These are phyloP conservation scores for Leishmania martiniquensis DNA, from an alignment of 208 protist species.

Conservation along the genomic window DNA sequence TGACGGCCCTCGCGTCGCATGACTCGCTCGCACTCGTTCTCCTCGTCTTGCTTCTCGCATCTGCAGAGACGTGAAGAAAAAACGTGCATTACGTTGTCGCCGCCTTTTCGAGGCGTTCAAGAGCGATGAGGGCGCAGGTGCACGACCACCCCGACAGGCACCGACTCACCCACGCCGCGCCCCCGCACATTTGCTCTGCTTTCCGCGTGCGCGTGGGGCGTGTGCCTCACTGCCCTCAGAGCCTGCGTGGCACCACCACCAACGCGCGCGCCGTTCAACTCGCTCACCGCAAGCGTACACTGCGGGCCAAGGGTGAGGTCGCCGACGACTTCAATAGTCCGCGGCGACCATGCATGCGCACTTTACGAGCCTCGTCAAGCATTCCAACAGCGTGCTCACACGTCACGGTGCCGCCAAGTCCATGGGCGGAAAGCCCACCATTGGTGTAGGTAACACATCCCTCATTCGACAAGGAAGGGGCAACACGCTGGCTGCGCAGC, in stretches of 20 bases:
- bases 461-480: constrained; percentile 21
- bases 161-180: background rate
- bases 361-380: constrained; percentile 12
- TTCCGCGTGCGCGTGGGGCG: background rate
- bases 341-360: constrained; percentile 4
- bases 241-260: background rate
- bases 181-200: background rate
- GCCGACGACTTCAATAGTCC: background rate
- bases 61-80: background rate
- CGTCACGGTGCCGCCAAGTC: constrained; percentile 6
- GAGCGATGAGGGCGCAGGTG: background rate
- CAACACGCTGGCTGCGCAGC: constrained; percentile 1
- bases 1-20: background rate
- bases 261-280: background rate
- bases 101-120: background rate
- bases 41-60: background rate
- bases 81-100: background rate
- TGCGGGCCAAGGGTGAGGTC: constrained; percentile 5
- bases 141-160: background rate
- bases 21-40: background rate
- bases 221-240: background rate
- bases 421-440: constrained; percentile 17
- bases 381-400: constrained; percentile 1
- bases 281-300: constrained; percentile 3
- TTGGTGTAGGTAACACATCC: constrained; percentile 8